Evolutionary conservation across 2,329 filamentous ascomycete genomes (phyloP), one percentile per base, ranked within the genome.

Genomic region (Penicillium sp.): DNA sequence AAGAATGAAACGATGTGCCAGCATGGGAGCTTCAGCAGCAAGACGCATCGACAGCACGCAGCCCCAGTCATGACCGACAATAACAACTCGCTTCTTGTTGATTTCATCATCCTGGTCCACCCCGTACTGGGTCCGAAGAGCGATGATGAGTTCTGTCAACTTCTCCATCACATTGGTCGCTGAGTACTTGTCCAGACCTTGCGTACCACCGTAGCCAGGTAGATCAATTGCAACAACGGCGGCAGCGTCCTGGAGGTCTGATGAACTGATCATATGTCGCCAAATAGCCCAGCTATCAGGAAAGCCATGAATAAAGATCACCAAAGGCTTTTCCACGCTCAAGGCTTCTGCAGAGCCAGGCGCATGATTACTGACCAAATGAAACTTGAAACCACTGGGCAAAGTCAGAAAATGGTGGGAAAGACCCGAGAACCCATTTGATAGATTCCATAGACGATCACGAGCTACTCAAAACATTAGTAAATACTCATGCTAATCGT

Each of bases 301-400:
- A 41, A 77, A 80, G 25, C 76, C 76, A 54, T 79, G 76, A 12
- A 79, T 60, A 48, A 78, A 73, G 27, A 79, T 66, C 15, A 75
- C 64, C 11, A 78, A 55, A 1, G 65, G 62, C 35, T 58, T 65
- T 8, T 47, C 42, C 14, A 42, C 34, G 15, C 31, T 44, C 49
- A 38, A 37, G 12, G 26, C 44, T 13, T 38, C 43, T 10, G 27
- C 36, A 56, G 58, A 44, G 30, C 44, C 39, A 3, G 47, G 37
- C 7, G 47, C 35, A 45, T 63, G 43, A 50, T 62, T 74, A 50
- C 64, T 64, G 36, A 79, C 60, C 48, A 78, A 78, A 53, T 79
- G 76, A 17, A 79, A 67, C 46, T 70, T 71, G 43, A 70, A 61
- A 1, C 72, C 71, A 41, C 63, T 67, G 25, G 61, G 61, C 10